Conservation (phyloP, 2,329 filamentous ascomycete species). For the Neopestalotiopsis sp. region DNA sequence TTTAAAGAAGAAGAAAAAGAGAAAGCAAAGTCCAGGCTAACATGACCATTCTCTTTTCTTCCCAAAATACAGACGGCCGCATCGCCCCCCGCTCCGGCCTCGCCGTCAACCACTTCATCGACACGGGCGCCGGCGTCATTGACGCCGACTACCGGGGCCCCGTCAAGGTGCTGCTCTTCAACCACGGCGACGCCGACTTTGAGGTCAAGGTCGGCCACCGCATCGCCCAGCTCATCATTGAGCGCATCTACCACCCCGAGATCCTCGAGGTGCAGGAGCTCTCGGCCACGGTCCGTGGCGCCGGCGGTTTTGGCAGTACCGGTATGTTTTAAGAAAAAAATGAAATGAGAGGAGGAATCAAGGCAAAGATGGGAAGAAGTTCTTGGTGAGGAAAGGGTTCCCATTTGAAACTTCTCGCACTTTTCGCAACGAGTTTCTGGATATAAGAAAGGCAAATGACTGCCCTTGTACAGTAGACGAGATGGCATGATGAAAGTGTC, state of each 20-base stretch:
- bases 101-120: conserved; percentile 93
- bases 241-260: conserved; percentile 93
- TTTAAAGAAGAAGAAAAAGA: no score
- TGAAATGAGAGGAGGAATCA: background rate
- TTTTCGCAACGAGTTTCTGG: no score
- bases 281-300: conserved; percentile 88
- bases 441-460: no score
- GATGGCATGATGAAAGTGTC: no score
- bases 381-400: no score
- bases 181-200: conserved; percentile 85
- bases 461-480: no score
- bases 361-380: no score
- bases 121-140: conserved; percentile 94
- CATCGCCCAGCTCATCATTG: conserved; percentile 90
- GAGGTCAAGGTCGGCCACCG: conserved; percentile 84
- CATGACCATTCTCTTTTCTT: no score
- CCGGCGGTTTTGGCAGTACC: conserved; percentile 90
- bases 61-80: conserved; percentile 70
- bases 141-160: conserved; percentile 96
- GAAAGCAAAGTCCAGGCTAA: no score
- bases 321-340: conserved; percentile 49
- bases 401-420: no score
- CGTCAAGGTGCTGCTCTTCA: conserved; percentile 94
- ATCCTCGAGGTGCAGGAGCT: conserved; percentile 88
- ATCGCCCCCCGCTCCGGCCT: conserved; percentile 91